Percentiles rank a stretch among this genome's conserved stretches.
Conservation (phyloP, 139 green algal genomes). For the Micromonas commoda region DNA sequence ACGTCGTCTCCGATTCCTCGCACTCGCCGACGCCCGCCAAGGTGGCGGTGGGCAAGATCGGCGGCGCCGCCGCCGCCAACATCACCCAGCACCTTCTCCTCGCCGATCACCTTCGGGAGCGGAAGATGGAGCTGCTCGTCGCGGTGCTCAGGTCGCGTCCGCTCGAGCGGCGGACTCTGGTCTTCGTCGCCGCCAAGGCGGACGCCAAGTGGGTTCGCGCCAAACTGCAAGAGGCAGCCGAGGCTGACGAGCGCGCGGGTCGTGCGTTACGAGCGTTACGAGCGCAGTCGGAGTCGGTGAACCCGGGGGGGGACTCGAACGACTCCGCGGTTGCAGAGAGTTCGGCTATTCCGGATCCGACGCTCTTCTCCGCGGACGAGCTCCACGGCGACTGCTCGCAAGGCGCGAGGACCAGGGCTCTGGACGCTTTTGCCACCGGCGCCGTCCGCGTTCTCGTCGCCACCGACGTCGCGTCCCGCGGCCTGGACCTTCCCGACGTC, state of each 20-base stretch:
- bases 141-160: background rate
- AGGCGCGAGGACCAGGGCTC: slow-evolving; percentile 6
- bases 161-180: background rate
- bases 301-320: too few species aligned
- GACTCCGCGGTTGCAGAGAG: too few species aligned
- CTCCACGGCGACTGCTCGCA: slow-evolving; percentile 38
- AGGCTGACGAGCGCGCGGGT: background rate
- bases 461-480: slow-evolving; percentile 38
- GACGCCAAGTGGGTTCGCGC: background rate
- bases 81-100: background rate
- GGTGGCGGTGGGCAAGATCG: background rate
- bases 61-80: background rate
- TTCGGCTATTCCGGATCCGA: too few species aligned
- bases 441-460: slow-evolving; percentile 28
- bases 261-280: too few species aligned
- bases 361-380: slow-evolving; percentile 8
- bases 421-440: slow-evolving; percentile 21
- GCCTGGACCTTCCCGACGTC: slow-evolving; percentile 33
- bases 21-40: background rate
- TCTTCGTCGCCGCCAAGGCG: background rate
- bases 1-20: too few species aligned
- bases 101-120: background rate
- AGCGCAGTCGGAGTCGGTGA: background rate
- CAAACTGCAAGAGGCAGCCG: background rate
- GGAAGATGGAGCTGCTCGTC: background rate